Conservation (phyloP, 2,329 filamentous ascomycete genomes). For the Colletotrichum kahawae region DNA sequence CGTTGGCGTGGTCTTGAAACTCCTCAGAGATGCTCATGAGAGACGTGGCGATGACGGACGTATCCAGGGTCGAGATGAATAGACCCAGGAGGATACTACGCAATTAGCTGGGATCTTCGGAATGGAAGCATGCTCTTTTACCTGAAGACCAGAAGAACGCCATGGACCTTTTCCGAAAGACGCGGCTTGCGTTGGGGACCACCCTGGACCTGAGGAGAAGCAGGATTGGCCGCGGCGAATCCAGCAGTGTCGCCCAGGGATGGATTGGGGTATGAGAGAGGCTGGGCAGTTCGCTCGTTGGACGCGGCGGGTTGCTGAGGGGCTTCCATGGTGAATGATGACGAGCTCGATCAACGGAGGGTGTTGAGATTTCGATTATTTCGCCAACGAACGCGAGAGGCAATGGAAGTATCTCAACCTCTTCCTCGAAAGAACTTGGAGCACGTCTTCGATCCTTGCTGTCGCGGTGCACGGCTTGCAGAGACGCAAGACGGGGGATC, state of each 20-base stretch:
- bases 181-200: background rate
- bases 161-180: conserved; percentile 24
- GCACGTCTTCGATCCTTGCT: background rate
- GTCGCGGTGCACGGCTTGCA: background rate
- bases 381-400: background rate
- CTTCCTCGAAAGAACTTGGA: background rate
- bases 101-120: background rate
- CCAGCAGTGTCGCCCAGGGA: conserved; percentile 27
- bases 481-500: background rate
- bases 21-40: conserved; percentile 61
- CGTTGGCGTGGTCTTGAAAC: conserved; percentile 54
- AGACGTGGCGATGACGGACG: conserved; percentile 63
- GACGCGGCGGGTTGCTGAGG: background rate
- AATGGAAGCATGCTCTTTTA: conserved; percentile 15
- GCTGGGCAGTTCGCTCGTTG: background rate
- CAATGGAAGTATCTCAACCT: background rate
- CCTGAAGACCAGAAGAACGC: conserved; percentile 40
- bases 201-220: background rate
- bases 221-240: conserved; percentile 1
- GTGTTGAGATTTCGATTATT: background rate
- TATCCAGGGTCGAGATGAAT: conserved; percentile 62
- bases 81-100: conserved; percentile 47
- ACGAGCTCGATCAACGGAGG: background rate
- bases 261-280: conserved; percentile 27
- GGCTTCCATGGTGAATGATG: background rate